Evolutionary conservation across 176 grass and related monocot species (phyloP).

Genomic region (Carex scoparia): DNA sequence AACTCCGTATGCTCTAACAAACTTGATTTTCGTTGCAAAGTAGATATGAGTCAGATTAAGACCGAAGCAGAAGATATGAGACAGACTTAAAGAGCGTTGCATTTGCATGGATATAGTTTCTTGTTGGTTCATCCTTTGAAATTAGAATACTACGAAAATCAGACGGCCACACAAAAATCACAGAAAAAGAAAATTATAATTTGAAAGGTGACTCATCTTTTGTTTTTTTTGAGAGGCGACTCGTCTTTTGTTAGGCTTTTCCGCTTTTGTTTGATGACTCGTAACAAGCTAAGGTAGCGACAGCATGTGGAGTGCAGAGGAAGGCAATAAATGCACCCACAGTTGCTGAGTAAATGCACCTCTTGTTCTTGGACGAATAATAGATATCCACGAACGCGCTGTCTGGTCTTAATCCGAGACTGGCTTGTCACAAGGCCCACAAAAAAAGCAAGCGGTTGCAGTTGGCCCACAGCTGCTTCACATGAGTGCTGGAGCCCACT

Average conservation of each 20-base stretch:
- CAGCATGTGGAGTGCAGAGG: not conserved
- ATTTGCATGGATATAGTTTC: not conserved
- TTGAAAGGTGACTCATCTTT: not conserved
- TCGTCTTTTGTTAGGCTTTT: not conserved
- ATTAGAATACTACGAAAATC: not conserved
- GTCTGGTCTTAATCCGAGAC: not conserved
- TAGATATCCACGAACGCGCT: not conserved
- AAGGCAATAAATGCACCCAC: not conserved
- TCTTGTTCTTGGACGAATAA: too few relatives aligned
- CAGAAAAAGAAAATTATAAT: not conserved
- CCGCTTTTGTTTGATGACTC: not conserved
- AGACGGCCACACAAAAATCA: not conserved
- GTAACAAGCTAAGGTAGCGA: not conserved
- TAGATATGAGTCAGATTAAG: not conserved
- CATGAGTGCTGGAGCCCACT: not conserved
- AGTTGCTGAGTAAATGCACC: not conserved
- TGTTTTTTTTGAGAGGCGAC: not conserved
- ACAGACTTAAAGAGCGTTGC: not conserved
- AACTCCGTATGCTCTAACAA: too few relatives aligned
- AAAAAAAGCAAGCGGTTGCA: not conserved
- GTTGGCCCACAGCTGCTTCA: not conserved
- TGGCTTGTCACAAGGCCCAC: not conserved
- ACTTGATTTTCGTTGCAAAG: not conserved
- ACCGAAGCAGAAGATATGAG: not conserved
- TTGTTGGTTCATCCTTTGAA: not conserved